Evolutionary conservation across 768 basidiomycete genomes (phyloP).

Genomic region (Clitopilus passeckerianus): DNA sequence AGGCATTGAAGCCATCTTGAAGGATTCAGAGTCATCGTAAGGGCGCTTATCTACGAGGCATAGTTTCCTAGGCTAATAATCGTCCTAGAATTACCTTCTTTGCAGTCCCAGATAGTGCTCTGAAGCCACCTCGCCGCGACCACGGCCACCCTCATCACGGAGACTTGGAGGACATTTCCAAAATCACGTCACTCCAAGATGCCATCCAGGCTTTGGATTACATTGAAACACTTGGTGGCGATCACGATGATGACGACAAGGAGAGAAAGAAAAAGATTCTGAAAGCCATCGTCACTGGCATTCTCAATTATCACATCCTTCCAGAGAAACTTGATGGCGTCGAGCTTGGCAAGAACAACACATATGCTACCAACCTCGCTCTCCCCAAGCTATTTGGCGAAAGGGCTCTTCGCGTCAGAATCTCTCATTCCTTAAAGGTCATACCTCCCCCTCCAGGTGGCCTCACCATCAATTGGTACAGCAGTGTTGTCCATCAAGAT

Average conservation of each 20-base stretch:
- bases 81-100: conserved; percentile 46
- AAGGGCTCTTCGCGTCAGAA: conserved; percentile 39
- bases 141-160: conserved; percentile 1
- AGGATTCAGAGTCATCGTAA: conserved; percentile 11
- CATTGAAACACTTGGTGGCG: conserved; percentile 33
- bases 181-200: conserved; percentile 12
- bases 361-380: conserved; percentile 42
- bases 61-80: not conserved
- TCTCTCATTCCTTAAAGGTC: conserved; percentile 18
- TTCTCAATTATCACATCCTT: conserved; percentile 56
- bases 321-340: conserved; percentile 28
- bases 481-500: conserved; percentile 35
- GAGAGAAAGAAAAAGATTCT: conserved; percentile 50
- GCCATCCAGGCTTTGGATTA: conserved; percentile 20
- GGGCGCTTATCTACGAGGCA: not conserved
- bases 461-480: conserved; percentile 41
- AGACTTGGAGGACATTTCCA: conserved; percentile 4
- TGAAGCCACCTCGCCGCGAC: conserved; percentile 20
- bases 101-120: conserved; percentile 41
- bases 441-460: conserved; percentile 24
- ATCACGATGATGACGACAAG: conserved; percentile 37
- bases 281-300: conserved; percentile 46
- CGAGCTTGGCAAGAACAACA: conserved; percentile 47
- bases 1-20: conserved; percentile 11
- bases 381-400: conserved; percentile 37